phyloP scores from a whole-genome alignment of 305 asterid species.

The Andrographis paniculata region DNA sequence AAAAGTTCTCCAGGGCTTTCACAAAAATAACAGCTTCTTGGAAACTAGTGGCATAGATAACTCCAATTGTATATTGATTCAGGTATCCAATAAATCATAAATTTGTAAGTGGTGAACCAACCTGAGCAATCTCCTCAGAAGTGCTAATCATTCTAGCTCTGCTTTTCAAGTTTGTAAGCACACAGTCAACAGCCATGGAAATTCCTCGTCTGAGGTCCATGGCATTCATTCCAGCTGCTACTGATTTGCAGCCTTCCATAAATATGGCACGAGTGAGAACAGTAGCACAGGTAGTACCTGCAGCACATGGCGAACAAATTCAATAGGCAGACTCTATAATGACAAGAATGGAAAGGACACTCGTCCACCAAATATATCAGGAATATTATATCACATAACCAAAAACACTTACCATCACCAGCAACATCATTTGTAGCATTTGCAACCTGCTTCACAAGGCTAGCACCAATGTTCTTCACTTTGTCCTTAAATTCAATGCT shows the following conservation, averaged over 20 bases:
- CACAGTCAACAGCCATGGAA: conserved; percentile 74
- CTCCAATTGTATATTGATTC: too few species aligned
- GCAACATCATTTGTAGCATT: conserved; percentile 77
- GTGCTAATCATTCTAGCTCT: conserved; percentile 84
- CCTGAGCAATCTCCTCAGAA: conserved; percentile 91
- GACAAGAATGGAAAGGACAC: background rate
- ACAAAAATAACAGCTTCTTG: too few species aligned
- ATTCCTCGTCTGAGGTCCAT: conserved; percentile 90
- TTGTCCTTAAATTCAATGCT: conserved; percentile 71
- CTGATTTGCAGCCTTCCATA: conserved; percentile 78
- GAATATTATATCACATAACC: background rate
- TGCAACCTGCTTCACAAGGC: conserved; percentile 78
- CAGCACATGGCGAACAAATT: conserved; percentile 1
- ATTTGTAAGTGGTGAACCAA: conserved; percentile 15
- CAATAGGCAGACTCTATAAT: background rate
- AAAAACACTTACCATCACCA: conserved; percentile 55
- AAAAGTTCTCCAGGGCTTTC: too few species aligned
- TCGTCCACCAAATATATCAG: background rate
- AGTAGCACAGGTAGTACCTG: conserved; percentile 87
- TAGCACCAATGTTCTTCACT: conserved; percentile 66
- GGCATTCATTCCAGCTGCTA: conserved; percentile 86
- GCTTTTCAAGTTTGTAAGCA: conserved; percentile 69
- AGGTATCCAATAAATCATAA: background rate
- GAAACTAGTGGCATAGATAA: too few species aligned
- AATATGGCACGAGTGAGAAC: conserved; percentile 80